Evolutionary conservation across 495 filamentous ascomycete genomes (phyloP), one percentile per base, ranked within the genome.

Genomic region (Podospora appendiculata): DNA sequence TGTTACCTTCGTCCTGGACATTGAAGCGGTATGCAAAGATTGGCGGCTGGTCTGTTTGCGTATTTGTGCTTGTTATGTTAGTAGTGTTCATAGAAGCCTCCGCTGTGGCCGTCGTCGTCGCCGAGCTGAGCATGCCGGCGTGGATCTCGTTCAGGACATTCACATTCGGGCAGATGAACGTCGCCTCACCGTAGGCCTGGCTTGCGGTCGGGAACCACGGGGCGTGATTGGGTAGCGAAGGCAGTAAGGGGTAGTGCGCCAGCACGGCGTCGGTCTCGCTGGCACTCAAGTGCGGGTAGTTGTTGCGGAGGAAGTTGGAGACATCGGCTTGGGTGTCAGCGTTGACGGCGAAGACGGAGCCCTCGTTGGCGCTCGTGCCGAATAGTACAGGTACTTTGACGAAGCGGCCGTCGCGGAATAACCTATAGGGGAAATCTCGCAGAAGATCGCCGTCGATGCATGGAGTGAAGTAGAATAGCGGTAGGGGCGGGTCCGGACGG

Each of bases 391-490:
- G 68, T 25, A 73, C 64, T 19, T 53, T 16, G 42, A 68, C 13
- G 50, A 66, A 66, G 16, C 47, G 48, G 13, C 69, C 68, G 1
- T 41, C 42, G 16, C 42, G 38, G 41, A 69, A 65, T 7, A 70
- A 54, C 1, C 8, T 17, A 49, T 68, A 64, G 9, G 69, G 63
- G 4, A 68, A 52, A 47, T 70, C 68, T 0, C 65, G 71, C 32
- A 87, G 59, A 47, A 85, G 74, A 1, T 62, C 63, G 4, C 81
- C 84, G 59, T 89, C 85, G 8, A 82, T 71, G 41, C 84, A 84
- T 0, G 85, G 85, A 5, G 70, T 72, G 61, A 64, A 76, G 63
- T 72, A 74, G 76, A 71, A 69, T 62, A 86, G 13, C 41, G 78
- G 71, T 64, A 79, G 7, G 56, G 78, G 56, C 65, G 72, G 49